Conservation (phyloP, 1,139 yeast species). For the Zygoascus meyerae region DNA sequence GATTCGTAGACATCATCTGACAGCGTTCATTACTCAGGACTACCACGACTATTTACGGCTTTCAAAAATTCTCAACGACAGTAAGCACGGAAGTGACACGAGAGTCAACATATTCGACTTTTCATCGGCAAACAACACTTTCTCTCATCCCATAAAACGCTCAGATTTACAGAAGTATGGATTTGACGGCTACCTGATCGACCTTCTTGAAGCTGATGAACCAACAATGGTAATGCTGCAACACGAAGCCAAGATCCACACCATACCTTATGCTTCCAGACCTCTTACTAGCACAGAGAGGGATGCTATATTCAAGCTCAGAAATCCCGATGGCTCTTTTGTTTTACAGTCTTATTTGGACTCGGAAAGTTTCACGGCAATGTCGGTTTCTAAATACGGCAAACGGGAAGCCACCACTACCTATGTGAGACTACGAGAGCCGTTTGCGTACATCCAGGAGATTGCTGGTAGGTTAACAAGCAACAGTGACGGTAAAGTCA, state of each 20-base stretch:
- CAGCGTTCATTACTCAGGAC: slow-evolving; percentile 48
- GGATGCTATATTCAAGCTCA: slow-evolving; percentile 6
- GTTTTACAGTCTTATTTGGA: slow-evolving; percentile 9
- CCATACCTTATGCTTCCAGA: slow-evolving; percentile 55
- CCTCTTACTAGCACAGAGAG: slow-evolving; percentile 17
- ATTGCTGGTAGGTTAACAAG: slow-evolving; percentile 13
- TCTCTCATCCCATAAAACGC: slow-evolving; percentile 30
- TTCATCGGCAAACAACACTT: slow-evolving; percentile 24
- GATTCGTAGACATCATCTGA: slow-evolving; percentile 48
- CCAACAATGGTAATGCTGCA: slow-evolving; percentile 73
- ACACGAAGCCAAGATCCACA: slow-evolving; percentile 50
- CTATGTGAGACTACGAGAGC: slow-evolving; percentile 2
- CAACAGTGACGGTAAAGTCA: slow-evolving; percentile 16
- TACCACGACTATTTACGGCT: slow-evolving; percentile 43
- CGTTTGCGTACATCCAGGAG: slow-evolving; percentile 1
- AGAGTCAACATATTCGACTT: slow-evolving; percentile 44
- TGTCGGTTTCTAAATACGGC: slow-evolving; percentile 23
- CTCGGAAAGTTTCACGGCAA: slow-evolving; percentile 2
- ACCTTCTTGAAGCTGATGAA: slow-evolving; percentile 66
- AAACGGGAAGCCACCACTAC: slow-evolving; percentile 9
- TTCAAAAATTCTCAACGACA: slow-evolving; percentile 39
- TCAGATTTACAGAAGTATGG: slow-evolving; percentile 48
- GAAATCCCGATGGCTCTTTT: slow-evolving; percentile 6
- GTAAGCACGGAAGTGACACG: slow-evolving; percentile 28
- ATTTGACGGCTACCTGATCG: slow-evolving; percentile 74